These are phyloP conservation scores for Fusarium liriodendri DNA, from an alignment of 2,329 filamentous ascomycete species.

Conservation along the genomic window DNA sequence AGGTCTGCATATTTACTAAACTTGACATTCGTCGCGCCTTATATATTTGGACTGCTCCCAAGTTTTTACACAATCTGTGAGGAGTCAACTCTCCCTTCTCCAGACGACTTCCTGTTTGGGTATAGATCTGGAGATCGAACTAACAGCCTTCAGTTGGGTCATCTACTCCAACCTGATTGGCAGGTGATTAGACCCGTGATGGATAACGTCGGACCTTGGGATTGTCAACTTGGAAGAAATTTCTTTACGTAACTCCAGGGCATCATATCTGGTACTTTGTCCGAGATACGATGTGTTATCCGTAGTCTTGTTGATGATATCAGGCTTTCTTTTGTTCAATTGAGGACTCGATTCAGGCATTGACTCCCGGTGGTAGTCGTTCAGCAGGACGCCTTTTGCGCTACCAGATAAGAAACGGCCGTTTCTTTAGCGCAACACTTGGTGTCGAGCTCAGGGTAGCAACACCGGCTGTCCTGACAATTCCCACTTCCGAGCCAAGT, in stretches of 20 bases:
- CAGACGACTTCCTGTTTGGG: background rate
- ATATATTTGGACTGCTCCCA: background rate
- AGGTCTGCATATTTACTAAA: background rate
- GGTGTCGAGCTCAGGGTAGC: background rate
- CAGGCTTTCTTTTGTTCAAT: background rate
- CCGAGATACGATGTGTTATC: background rate
- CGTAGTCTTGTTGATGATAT: background rate
- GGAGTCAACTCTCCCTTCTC: background rate
- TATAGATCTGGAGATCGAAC: slow-evolving; percentile 1
- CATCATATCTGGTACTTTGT: background rate
- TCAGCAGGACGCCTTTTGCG: background rate
- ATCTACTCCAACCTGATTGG: background rate
- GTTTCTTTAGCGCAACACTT: background rate
- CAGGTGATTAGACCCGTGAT: background rate
- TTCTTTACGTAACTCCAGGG: background rate
- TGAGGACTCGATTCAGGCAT: background rate
- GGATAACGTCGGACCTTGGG: background rate
- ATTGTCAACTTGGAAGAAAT: background rate
- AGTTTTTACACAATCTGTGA: background rate
- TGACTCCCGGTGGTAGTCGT: background rate
- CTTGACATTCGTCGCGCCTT: background rate
- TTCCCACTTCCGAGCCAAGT: slow-evolving; percentile 5
- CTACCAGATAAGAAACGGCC: background rate
- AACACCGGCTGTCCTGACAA: slow-evolving; percentile 6
- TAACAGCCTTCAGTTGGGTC: background rate